These are phyloP conservation scores for Xerocomus spinulosus DNA, from an alignment of 768 basidiomycete species.

Conservation along the genomic window DNA sequence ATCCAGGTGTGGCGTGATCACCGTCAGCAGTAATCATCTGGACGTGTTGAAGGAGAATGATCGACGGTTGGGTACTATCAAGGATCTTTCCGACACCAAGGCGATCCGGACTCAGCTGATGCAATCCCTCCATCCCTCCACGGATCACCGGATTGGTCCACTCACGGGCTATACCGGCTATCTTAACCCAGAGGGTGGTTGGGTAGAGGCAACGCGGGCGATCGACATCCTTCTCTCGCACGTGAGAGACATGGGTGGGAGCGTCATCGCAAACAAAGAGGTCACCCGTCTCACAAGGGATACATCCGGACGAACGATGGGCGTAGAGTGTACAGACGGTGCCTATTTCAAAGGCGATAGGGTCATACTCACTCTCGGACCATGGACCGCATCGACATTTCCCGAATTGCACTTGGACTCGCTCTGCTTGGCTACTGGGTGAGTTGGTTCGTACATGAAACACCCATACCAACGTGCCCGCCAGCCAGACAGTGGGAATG, in stretches of 20 bases:
- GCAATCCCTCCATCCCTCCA: slow-evolving; percentile 4
- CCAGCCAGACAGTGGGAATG: slow-evolving; percentile 74
- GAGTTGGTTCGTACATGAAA: slow-evolving; percentile 4
- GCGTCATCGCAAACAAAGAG: slow-evolving; percentile 51
- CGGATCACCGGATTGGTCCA: slow-evolving; percentile 10
- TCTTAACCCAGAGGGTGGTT: slow-evolving; percentile 74
- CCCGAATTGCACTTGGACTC: slow-evolving; percentile 49
- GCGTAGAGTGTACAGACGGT: slow-evolving; percentile 63
- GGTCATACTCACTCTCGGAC: slow-evolving; percentile 69
- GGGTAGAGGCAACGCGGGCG: slow-evolving; percentile 76
- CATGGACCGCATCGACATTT: slow-evolving; percentile 84
- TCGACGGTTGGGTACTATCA: slow-evolving; percentile 48
- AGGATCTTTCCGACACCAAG: slow-evolving; percentile 17
- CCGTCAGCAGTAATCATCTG: slow-evolving; percentile 34
- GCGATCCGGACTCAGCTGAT: slow-evolving; percentile 18
- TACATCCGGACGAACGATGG: slow-evolving; percentile 40
- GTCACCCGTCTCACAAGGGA: slow-evolving; percentile 48
- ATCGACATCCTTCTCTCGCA: slow-evolving; percentile 48
- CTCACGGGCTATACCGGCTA: slow-evolving; percentile 45
- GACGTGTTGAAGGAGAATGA: slow-evolving; percentile 63
- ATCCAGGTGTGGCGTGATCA: slow-evolving; percentile 27
- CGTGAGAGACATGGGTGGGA: slow-evolving; percentile 57
- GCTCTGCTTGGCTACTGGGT: slow-evolving; percentile 79
- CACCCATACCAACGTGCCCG: too few species aligned
- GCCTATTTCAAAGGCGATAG: slow-evolving; percentile 49